Conservation (phyloP, 176 grass and related monocot genomes). For the Oryza longistaminata region DNA sequence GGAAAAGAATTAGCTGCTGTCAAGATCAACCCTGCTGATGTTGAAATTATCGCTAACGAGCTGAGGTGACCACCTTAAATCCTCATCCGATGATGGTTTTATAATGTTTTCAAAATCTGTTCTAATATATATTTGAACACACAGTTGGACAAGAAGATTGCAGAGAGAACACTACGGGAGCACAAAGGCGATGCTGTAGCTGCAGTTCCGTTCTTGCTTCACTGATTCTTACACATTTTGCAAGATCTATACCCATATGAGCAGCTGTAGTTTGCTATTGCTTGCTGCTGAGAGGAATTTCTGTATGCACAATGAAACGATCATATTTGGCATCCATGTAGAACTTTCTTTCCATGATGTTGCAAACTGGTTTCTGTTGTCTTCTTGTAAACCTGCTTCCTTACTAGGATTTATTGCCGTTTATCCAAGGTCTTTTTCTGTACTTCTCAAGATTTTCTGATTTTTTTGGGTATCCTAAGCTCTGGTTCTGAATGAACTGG, state of each 20-base stretch:
- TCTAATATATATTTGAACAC: slow-evolving; percentile 33
- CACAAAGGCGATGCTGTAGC: slow-evolving; percentile 93
- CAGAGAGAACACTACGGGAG: slow-evolving; percentile 90
- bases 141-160: slow-evolving; percentile 97
- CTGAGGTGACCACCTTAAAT: slow-evolving; percentile 66
- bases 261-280: slow-evolving; percentile 4
- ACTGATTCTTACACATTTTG: slow-evolving; percentile 7
- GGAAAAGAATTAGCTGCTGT: slow-evolving; percentile 95
- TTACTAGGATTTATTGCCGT: not conserved
- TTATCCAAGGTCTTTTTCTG: not conserved
- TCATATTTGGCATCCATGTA: not conserved
- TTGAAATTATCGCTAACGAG: slow-evolving; percentile 88
- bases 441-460: not conserved
- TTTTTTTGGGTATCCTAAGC: not conserved
- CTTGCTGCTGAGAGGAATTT: not conserved
- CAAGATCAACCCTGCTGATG: slow-evolving; percentile 83
- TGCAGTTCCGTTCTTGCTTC: slow-evolving; percentile 73
- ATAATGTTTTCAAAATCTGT: not conserved
- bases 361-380: not conserved
- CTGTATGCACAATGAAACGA: not conserved
- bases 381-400: not conserved
- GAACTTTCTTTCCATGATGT: slow-evolving; percentile 1
- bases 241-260: not conserved
- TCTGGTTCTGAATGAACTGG: not conserved
- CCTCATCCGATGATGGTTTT: not conserved